Evolutionary conservation across 2,329 filamentous ascomycete species (phyloP).

Genomic region (Aureobasidium sp.): DNA sequence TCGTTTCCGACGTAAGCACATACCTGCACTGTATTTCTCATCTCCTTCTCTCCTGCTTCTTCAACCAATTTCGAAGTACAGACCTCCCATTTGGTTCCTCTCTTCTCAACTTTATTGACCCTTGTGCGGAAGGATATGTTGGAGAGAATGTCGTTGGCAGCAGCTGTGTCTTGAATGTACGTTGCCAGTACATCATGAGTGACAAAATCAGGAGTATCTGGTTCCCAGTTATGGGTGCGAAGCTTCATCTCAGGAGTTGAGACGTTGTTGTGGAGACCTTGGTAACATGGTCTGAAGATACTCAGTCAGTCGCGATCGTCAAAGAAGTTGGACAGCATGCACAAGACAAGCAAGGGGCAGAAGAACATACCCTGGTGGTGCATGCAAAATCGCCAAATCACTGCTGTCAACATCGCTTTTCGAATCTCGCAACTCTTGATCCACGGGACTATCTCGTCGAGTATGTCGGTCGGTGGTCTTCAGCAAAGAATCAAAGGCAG

Average conservation of each 20-base stretch:
- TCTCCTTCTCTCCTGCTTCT: constrained; percentile 2
- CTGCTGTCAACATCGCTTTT: not conserved
- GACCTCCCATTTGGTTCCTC: constrained; percentile 42
- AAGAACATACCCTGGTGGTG: constrained; percentile 41
- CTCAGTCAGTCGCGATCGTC: too few relatives aligned
- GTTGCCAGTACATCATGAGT: constrained; percentile 47
- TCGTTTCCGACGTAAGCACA: too few relatives aligned
- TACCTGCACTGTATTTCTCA: not conserved
- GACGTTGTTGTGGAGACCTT: constrained; percentile 46
- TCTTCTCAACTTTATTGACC: constrained; percentile 47
- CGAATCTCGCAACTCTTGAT: not conserved
- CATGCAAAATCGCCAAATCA: constrained; percentile 27
- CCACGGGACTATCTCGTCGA: constrained; percentile 17
- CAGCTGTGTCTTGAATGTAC: constrained; percentile 55
- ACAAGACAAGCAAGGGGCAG: too few relatives aligned
- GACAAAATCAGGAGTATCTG: constrained; percentile 51
- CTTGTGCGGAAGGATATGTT: constrained; percentile 49
- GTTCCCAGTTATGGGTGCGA: constrained; percentile 47
- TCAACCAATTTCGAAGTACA: constrained; percentile 37
- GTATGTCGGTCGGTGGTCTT: not conserved
- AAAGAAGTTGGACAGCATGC: too few relatives aligned
- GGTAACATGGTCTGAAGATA: constrained; percentile 48
- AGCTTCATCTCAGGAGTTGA: constrained; percentile 42
- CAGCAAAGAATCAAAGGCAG: constrained; percentile 14
- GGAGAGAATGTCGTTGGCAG: constrained; percentile 40